These are phyloP conservation scores for Phaeosphaeria sp. DNA, from an alignment of 2,329 filamentous ascomycete species.

Conservation along the genomic window DNA sequence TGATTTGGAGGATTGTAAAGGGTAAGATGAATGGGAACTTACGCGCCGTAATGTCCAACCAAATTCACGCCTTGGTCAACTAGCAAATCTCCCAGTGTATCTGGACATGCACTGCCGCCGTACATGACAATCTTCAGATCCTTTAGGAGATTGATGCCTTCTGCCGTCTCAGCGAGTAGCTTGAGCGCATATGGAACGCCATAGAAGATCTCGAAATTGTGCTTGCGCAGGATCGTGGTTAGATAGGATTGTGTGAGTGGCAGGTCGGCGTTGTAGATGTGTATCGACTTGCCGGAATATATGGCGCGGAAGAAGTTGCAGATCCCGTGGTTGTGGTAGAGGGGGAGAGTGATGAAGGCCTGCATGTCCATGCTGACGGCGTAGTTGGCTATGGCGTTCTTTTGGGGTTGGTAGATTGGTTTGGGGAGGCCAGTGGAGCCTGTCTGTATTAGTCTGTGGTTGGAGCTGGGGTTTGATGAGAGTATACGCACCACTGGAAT, in stretches of 20 bases:
- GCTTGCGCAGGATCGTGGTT: constrained; percentile 20
- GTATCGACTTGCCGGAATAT: constrained; percentile 31
- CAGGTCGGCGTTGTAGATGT: constrained; percentile 32
- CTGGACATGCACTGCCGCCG: constrained; percentile 65
- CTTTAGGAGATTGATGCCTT: constrained; percentile 59
- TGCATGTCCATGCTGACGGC: constrained; percentile 27
- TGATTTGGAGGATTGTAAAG: background rate
- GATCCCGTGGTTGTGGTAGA: constrained; percentile 37
- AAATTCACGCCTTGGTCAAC: constrained; percentile 62
- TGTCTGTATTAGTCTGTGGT: background rate
- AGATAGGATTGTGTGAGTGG: constrained; percentile 28
- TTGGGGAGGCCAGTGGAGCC: constrained; percentile 70
- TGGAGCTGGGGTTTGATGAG: too few species aligned
- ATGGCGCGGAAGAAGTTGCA: constrained; percentile 36
- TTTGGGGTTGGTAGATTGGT: constrained; percentile 66
- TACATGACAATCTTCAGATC: constrained; percentile 63
- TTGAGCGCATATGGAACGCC: constrained; percentile 71
- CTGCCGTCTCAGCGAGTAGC: constrained; percentile 64
- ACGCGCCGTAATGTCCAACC: constrained; percentile 65
- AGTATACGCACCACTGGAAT: constrained; percentile 35
- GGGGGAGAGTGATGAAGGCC: constrained; percentile 29
- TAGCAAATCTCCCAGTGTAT: constrained; percentile 63
- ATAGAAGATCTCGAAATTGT: constrained; percentile 63
- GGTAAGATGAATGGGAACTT: constrained; percentile 28
- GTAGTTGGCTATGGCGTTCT: constrained; percentile 28